Evolutionary conservation across 116 monocot species (phyloP), one percentile per base, ranked within the genome.

Genomic region (Zostera marina): DNA sequence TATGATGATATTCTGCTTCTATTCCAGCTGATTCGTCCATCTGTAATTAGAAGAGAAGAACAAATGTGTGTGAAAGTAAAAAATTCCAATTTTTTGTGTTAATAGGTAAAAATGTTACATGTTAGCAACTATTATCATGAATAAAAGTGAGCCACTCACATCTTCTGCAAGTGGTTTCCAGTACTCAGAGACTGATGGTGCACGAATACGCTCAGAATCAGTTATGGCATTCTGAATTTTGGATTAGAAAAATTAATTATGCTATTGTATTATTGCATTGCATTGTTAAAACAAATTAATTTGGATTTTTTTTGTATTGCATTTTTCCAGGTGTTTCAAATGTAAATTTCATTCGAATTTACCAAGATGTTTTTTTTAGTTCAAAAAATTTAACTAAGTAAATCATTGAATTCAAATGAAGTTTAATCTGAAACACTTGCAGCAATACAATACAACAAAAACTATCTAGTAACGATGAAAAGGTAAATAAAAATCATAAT

Each of bases 151-250:
- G 56, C 32, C 44, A 22, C 84, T 79, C 60, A 93, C 93, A 82
- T 96, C 96, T 58, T 85, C 89, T 14, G 82, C 96, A 61, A 96
- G 89, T 13, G 96, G 89, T 65, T 96, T 96, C 96, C 96, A 96
- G 66, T 96, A 89, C 53, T 96, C 82, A 1, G 54, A 58, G 26
- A 89, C 76, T 41, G 85, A 82, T 58, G 96, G 96, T 47, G 77
- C 85, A 24, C 76, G 69, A 20, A 80, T 70, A 60, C 85, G 89
- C 8, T 80, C 68, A 60, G 77, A 67, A 76, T 96, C 85, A 58
- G 89, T 96, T 66, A 89, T 24, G 58, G 78, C 80, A 78, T 96
- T 82, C 88, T 87, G 70, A 24, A 86, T 44, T 44, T 14, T 59
- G 39, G 9, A 56, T 8, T 8, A n/a, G 11, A 56, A 56, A 13